Conservation (phyloP, 768 basidiomycete genomes). For the Cystobasidium onofrii region DNA sequence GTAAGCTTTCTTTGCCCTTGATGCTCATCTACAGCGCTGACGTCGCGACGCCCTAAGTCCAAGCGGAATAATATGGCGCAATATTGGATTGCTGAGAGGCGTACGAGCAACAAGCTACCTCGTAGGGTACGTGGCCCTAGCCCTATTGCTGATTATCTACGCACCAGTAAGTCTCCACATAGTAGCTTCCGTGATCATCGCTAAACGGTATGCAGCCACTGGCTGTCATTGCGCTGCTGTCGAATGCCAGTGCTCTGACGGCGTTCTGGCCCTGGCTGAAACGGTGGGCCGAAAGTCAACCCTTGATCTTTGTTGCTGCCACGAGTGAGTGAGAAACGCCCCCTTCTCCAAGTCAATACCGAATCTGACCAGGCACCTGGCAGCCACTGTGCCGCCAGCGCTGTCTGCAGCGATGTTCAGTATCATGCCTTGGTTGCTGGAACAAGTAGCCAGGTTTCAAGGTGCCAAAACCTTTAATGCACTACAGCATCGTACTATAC, state of each 20-base stretch:
- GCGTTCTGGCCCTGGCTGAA: neutral
- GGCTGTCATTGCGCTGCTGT: slow-evolving; percentile 13
- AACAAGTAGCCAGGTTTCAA: slow-evolving; percentile 1
- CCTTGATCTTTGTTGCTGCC: neutral
- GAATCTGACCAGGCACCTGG: too few species aligned
- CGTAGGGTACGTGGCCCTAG: neutral
- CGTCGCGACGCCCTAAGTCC: neutral
- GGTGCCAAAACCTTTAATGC: slow-evolving; percentile 12
- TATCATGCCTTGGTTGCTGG: slow-evolving; percentile 14
- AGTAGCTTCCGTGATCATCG: neutral
- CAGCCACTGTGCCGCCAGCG: slow-evolving; percentile 19
- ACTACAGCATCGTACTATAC: slow-evolving; percentile 24
- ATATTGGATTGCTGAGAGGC: neutral
- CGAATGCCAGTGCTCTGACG: slow-evolving; percentile 14
- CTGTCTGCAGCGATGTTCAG: slow-evolving; percentile 21
- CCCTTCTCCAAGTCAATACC: too few species aligned
- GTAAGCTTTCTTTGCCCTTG: neutral
- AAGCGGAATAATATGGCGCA: slow-evolving; percentile 25
- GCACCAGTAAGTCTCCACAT: neutral
- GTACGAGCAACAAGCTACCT: slow-evolving; percentile 9
- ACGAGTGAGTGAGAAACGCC: slow-evolving; percentile 14
- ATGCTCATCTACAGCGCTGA: too few species aligned
- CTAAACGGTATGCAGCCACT: neutral
- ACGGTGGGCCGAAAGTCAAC: neutral
- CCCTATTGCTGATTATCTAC: slow-evolving; percentile 9